These are phyloP conservation scores for Ganoderma lingzhi DNA, from an alignment of 1,284 basidiomycete genomes.

Conservation along the genomic window DNA sequence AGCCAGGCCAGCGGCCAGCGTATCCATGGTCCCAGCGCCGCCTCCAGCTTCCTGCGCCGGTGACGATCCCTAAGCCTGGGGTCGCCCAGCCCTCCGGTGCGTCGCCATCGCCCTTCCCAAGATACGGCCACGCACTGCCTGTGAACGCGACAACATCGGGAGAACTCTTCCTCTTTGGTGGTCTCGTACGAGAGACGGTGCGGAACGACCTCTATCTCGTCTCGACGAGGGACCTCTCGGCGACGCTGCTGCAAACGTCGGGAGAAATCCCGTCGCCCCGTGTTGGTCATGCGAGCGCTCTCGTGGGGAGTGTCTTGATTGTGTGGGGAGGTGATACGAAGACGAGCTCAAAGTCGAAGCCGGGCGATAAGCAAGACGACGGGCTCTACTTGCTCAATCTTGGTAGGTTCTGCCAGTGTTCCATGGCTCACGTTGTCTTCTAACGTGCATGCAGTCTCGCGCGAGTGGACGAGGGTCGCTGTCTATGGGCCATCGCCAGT, in stretches of 20 bases:
- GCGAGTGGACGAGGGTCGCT: conserved; percentile 93
- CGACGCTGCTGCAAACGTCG: conserved; percentile 84
- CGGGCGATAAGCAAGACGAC: conserved; percentile 90
- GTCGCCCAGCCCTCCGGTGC: conserved; percentile 64
- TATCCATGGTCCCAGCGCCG: conserved; percentile 84
- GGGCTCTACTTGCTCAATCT: conserved; percentile 96
- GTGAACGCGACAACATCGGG: conserved; percentile 82
- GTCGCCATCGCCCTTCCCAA: conserved; percentile 91
- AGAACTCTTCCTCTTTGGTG: conserved; percentile 97
- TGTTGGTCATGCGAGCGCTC: conserved; percentile 95
- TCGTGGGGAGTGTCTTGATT: conserved; percentile 95
- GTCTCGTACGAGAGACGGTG: conserved; percentile 91
- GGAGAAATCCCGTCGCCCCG: conserved; percentile 92
- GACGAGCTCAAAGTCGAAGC: conserved; percentile 69
- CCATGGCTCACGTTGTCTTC: background rate
- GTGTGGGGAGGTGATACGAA: conserved; percentile 99
- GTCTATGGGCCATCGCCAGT: conserved; percentile 80
- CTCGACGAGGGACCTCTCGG: conserved; percentile 81
- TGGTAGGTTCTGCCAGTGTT: conserved; percentile 60
- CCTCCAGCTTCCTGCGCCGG: conserved; percentile 70
- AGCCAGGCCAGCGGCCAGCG: conserved; percentile 61
- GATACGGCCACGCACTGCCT: conserved; percentile 97
- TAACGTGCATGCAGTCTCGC: conserved; percentile 62
- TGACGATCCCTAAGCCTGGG: conserved; percentile 68
- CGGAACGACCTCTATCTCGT: conserved; percentile 96